phyloP scores from a whole-genome alignment of 2,329 filamentous ascomycete species.

The Phialemoniopsis sp. region DNA sequence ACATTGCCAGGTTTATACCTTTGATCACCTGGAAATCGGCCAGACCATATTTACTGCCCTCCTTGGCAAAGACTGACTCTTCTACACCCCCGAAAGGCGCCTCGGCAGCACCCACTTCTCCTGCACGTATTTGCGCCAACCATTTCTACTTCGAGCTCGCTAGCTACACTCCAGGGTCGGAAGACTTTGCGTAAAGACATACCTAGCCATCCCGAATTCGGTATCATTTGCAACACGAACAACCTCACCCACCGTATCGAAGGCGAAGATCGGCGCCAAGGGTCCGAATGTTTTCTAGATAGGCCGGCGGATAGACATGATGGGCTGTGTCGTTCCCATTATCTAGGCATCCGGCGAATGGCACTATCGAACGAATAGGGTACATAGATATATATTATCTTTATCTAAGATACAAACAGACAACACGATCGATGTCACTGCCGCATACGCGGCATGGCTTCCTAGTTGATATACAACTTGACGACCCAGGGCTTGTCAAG shows the following conservation, averaged over 20 bases:
- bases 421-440: too few species aligned
- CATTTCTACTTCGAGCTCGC: slow-evolving; percentile 60
- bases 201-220: slow-evolving; percentile 22
- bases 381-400: too few species aligned
- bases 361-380: too few species aligned
- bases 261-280: slow-evolving; percentile 9
- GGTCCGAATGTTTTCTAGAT: slow-evolving; percentile 46
- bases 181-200: slow-evolving; percentile 22
- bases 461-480: too few species aligned
- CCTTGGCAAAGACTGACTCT: slow-evolving; percentile 27
- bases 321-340: too few species aligned
- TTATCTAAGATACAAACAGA: too few species aligned
- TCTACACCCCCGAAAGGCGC: slow-evolving; percentile 28
- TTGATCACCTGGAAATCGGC: slow-evolving; percentile 74
- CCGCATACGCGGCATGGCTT: too few species aligned
- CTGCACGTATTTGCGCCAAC: slow-evolving; percentile 58
- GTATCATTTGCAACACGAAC: slow-evolving; percentile 26
- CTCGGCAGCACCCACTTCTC: slow-evolving; percentile 26
- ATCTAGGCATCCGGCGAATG: too few species aligned
- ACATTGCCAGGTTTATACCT: too few species aligned
- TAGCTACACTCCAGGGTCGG: slow-evolving; percentile 32
- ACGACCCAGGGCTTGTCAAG: too few species aligned
- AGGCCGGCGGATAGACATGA: too few species aligned
- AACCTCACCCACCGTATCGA: slow-evolving; percentile 26
- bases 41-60: slow-evolving; percentile 56